Percentiles rank a stretch among this genome's conserved stretches.
Evolutionary conservation across 768 basidiomycete species (phyloP).

Genomic region (Nevesoporus exiguus): DNA sequence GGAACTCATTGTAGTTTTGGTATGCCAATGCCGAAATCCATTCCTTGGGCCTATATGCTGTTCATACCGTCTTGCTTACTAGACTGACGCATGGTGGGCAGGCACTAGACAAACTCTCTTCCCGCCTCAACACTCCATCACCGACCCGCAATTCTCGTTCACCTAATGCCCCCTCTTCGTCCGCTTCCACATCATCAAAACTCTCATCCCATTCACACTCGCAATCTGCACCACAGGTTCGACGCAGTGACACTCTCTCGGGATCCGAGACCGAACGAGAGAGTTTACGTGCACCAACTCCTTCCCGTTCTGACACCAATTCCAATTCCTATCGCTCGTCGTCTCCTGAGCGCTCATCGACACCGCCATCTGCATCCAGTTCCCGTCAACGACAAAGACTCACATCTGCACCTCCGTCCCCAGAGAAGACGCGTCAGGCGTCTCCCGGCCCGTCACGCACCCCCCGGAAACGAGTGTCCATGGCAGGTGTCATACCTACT

Average conservation of each 20-base stretch:
- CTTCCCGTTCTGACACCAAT: slow-evolving; percentile 31
- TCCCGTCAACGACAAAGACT: slow-evolving; percentile 38
- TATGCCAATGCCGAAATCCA: slow-evolving; percentile 3
- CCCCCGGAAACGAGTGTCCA: slow-evolving; percentile 42
- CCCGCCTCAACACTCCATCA: slow-evolving; percentile 55
- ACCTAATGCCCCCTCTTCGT: slow-evolving; percentile 32
- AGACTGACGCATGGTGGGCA: slow-evolving; percentile 23
- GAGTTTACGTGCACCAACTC: slow-evolving; percentile 35
- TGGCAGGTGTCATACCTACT: slow-evolving; percentile 31
- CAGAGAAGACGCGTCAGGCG: slow-evolving; percentile 35
- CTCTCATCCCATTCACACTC: slow-evolving; percentile 34
- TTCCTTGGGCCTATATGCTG: slow-evolving; percentile 21
- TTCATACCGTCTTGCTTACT: not conserved
- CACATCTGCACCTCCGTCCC: slow-evolving; percentile 48
- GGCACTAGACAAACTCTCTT: slow-evolving; percentile 69
- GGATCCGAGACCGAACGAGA: slow-evolving; percentile 86
- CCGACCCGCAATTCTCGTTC: slow-evolving; percentile 42
- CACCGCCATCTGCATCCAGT: slow-evolving; percentile 33
- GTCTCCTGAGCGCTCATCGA: slow-evolving; percentile 37
- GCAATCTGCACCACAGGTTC: slow-evolving; percentile 24
- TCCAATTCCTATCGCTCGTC: slow-evolving; percentile 34
- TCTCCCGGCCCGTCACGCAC: slow-evolving; percentile 41
- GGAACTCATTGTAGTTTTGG: slow-evolving; percentile 1
- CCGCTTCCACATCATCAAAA: slow-evolving; percentile 35
- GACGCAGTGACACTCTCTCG: slow-evolving; percentile 44